These are phyloP conservation scores for Discostella pseudostelligera DNA, from an alignment of 108 stramenopile species.

Conservation along the genomic window DNA sequence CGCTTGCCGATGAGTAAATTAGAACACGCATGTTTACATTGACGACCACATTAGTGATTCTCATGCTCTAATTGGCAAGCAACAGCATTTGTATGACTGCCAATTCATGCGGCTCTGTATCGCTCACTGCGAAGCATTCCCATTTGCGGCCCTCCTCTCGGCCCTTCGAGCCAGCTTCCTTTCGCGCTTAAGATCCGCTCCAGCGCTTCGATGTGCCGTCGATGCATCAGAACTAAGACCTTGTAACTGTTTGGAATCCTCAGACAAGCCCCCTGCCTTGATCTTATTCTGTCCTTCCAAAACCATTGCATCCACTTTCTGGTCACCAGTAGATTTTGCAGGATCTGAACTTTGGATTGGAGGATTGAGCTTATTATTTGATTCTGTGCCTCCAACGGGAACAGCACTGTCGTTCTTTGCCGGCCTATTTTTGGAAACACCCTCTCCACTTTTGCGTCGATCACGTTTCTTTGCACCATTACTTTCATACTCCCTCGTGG, in stretches of 20 bases:
- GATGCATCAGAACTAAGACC: neutral
- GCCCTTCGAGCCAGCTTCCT: constrained; percentile 76
- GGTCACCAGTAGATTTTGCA: constrained; percentile 49
- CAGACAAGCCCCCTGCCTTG: neutral
- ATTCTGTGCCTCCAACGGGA: neutral
- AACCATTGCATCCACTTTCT: constrained; percentile 57
- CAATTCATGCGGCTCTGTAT: too few relatives aligned
- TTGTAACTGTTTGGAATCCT: constrained; percentile 2
- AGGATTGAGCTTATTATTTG: neutral
- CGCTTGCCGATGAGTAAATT: too few relatives aligned
- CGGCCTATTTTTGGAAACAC: neutral
- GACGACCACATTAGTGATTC: too few relatives aligned
- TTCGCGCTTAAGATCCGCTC: constrained; percentile 73
- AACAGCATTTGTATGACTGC: too few relatives aligned
- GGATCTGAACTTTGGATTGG: constrained; percentile 10
- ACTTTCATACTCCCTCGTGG: constrained; percentile 14
- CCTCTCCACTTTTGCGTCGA: constrained; percentile 2
- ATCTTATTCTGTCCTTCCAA: neutral
- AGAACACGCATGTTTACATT: too few relatives aligned
- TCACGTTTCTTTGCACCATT: constrained; percentile 11
- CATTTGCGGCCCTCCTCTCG: constrained; percentile 48
- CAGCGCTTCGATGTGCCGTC: constrained; percentile 10
- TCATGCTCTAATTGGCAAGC: too few relatives aligned
- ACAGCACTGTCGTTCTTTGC: constrained; percentile 1
- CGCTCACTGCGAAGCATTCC: neutral